These are phyloP conservation scores for Solanum etuberosum DNA, from an alignment of 257 asterid genomes.

Conservation along the genomic window DNA sequence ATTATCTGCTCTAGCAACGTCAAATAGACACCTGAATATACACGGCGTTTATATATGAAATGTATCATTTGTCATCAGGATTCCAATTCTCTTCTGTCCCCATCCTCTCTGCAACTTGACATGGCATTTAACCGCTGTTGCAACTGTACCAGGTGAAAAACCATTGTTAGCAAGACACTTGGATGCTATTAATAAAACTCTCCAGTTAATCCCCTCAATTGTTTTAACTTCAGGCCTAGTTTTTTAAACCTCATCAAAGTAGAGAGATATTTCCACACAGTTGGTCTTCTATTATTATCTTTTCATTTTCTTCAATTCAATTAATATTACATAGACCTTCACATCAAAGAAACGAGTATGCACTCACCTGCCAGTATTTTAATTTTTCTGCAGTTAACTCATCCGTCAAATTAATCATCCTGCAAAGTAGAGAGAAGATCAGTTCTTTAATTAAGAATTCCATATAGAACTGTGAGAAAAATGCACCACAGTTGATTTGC, in stretches of 20 bases:
- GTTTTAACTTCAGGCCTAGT: not conserved
- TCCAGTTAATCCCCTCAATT: not conserved
- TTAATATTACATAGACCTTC: not conserved
- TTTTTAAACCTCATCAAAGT: not conserved
- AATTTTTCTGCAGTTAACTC: conserved; percentile 71
- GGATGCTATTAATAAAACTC: not conserved
- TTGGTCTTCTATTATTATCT: not conserved
- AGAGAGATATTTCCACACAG: not conserved
- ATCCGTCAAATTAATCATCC: conserved; percentile 76
- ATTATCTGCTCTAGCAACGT: not conserved
- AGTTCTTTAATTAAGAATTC: conserved; percentile 4
- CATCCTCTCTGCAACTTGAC: conserved; percentile 50
- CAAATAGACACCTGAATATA: conserved; percentile 29
- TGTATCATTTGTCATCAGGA: conserved; percentile 29
- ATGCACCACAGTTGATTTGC: not conserved
- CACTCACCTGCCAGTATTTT: conserved; percentile 69
- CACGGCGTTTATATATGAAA: conserved; percentile 28
- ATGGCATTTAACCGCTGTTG: conserved; percentile 51
- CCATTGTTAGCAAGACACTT: not conserved
- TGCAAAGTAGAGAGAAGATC: conserved; percentile 26
- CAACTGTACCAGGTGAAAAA: conserved; percentile 38
- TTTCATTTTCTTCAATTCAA: not conserved
- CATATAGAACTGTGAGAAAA: not conserved
- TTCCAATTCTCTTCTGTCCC: conserved; percentile 49
- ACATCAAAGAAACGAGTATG: not conserved